phyloP scores from a whole-genome alignment of 2,329 filamentous ascomycete species.

The Malbranchea cinnamomea region DNA sequence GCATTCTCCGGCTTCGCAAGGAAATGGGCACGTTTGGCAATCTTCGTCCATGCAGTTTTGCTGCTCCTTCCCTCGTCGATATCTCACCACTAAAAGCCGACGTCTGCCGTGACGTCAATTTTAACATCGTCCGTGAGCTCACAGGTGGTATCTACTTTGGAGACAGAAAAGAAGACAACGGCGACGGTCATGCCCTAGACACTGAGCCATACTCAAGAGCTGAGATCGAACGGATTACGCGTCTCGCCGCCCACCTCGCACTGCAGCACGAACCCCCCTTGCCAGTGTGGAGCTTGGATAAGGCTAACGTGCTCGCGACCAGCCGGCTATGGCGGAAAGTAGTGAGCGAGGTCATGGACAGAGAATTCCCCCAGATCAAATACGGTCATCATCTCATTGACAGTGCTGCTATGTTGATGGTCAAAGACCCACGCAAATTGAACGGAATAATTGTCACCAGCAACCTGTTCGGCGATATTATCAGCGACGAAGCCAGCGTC shows the following conservation, averaged over 20 bases:
- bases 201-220: conserved; percentile 70
- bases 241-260: conserved; percentile 68
- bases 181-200: conserved; percentile 62
- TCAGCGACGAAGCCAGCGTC: conserved; percentile 85
- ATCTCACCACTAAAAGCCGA: conserved; percentile 75
- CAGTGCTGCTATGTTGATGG: conserved; percentile 92
- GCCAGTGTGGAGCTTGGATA: conserved; percentile 45
- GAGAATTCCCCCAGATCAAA: conserved; percentile 77
- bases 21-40: conserved; percentile 91
- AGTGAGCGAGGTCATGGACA: conserved; percentile 67
- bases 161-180: conserved; percentile 60
- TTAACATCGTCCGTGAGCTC: conserved; percentile 82
- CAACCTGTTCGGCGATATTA: conserved; percentile 93
- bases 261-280: conserved; percentile 50
- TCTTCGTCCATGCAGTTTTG: conserved; percentile 91
- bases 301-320: conserved; percentile 91
- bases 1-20: conserved; percentile 78
- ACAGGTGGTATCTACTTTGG: conserved; percentile 95
- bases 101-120: conserved; percentile 74
- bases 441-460: conserved; percentile 87
- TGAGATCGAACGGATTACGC: conserved; percentile 79
- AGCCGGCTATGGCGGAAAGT: conserved; percentile 79
- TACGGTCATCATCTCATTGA: conserved; percentile 86
- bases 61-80: conserved; percentile 69
- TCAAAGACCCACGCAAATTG: conserved; percentile 77